phyloP scores from a whole-genome alignment of 805 yeast genomes.

The Candida jianshihensis region DNA sequence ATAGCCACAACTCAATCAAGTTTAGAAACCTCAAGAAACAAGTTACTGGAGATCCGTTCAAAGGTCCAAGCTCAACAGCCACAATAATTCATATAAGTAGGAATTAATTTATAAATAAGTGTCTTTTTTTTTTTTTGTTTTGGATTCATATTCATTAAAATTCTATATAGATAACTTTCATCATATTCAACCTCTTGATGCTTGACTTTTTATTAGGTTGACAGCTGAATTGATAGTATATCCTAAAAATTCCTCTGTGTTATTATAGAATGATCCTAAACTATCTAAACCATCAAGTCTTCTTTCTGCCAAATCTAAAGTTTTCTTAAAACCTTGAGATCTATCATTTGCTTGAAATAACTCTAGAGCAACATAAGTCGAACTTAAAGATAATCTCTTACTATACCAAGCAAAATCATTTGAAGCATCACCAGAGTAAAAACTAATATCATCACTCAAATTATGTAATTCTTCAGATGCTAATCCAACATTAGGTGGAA shows the following conservation, averaged over 20 bases:
- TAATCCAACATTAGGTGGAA: conserved; percentile 53
- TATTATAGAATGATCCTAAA: conserved; percentile 54
- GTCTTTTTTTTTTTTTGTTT: no score
- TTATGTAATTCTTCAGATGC: conserved; percentile 66
- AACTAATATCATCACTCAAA: conserved; percentile 78
- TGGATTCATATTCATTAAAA: not conserved
- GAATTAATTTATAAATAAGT: no score
- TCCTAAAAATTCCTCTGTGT: conserved; percentile 68
- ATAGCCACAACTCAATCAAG: conserved; percentile 48
- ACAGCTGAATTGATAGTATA: conserved; percentile 52
- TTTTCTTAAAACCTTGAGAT: conserved; percentile 46
- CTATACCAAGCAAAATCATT: conserved; percentile 90
- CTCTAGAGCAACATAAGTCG: conserved; percentile 70
- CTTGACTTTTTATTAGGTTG: conserved; percentile 67
- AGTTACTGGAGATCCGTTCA: conserved; percentile 41
- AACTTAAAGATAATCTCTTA: conserved; percentile 65
- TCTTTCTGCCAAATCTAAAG: conserved; percentile 56
- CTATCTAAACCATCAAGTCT: conserved; percentile 46
- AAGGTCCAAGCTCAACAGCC: conserved; percentile 13
- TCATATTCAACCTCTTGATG: conserved; percentile 46
- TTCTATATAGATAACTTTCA: not conserved
- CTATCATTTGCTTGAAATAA: conserved; percentile 73
- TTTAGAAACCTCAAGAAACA: conserved; percentile 54
- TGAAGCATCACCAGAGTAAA: conserved; percentile 68
- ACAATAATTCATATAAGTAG: conserved; percentile 1